These are phyloP conservation scores for Daldinia sp. DNA, from an alignment of 2,329 filamentous ascomycete genomes.

Conservation along the genomic window DNA sequence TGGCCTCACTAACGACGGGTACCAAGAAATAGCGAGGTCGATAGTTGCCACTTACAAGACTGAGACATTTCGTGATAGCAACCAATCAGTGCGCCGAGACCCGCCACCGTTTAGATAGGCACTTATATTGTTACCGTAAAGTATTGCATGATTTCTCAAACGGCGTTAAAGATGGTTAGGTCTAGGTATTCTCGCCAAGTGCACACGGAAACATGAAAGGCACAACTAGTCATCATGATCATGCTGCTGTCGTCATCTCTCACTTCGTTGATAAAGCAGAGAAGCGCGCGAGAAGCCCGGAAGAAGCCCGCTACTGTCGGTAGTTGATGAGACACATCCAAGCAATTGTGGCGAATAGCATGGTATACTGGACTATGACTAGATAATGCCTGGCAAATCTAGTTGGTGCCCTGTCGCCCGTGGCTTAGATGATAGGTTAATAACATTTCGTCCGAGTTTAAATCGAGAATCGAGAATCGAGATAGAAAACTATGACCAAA, in stretches of 20 bases:
- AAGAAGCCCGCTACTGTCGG: conserved; percentile 16
- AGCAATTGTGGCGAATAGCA: conserved; percentile 19
- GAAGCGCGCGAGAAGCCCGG: not conserved
- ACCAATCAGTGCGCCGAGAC: conserved; percentile 22
- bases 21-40: conserved; percentile 7
- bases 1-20: conserved; percentile 21
- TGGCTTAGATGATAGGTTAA: conserved; percentile 37
- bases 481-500: conserved; percentile 13
- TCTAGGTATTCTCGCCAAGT: conserved; percentile 35
- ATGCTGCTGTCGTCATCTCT: not conserved
- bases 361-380: conserved; percentile 8
- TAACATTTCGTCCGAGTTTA: conserved; percentile 25
- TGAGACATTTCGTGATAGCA: conserved; percentile 11
- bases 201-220: conserved; percentile 11
- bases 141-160: conserved; percentile 12
- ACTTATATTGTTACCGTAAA: conserved; percentile 9
- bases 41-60: conserved; percentile 19
- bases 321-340: conserved; percentile 24
- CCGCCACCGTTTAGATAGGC: conserved; percentile 11
- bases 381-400: conserved; percentile 31
- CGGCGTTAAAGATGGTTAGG: conserved; percentile 10
- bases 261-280: conserved; percentile 2
- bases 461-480: conserved; percentile 20
- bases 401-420: conserved; percentile 25
- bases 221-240: conserved; percentile 16